phyloP scores from a whole-genome alignment of 345 rosid species.

The Populus ilicifolia region DNA sequence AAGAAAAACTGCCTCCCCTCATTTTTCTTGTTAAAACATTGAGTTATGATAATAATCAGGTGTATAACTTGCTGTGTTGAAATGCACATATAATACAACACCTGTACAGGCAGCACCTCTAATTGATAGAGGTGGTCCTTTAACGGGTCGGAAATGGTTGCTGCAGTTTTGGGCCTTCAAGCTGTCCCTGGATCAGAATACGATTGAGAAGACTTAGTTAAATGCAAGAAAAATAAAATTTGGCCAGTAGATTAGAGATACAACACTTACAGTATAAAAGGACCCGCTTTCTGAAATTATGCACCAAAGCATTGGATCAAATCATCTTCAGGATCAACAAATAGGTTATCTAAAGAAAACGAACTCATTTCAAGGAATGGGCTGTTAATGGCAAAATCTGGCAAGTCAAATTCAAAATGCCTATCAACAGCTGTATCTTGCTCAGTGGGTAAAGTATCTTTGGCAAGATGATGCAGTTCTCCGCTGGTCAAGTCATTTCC shows the following conservation, averaged over 20 bases:
- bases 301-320: slow-evolving; percentile 25
- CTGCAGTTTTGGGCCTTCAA: background rate
- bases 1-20: background rate
- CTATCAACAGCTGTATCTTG: slow-evolving; percentile 56
- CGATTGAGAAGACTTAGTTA: background rate
- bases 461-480: slow-evolving; percentile 35
- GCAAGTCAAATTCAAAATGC: slow-evolving; percentile 34
- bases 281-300: slow-evolving; percentile 1
- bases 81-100: background rate
- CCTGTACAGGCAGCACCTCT: background rate
- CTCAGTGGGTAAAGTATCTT: slow-evolving; percentile 46
- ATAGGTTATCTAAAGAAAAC: background rate
- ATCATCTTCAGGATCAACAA: slow-evolving; percentile 15
- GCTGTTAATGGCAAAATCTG: background rate
- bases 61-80: slow-evolving; percentile 5
- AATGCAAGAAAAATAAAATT: background rate
- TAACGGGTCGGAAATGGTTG: background rate
- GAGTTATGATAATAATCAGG: background rate
- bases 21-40: background rate
- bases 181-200: slow-evolving; percentile 5
- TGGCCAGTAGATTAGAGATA: background rate
- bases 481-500: slow-evolving; percentile 39
- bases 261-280: background rate
- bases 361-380: background rate
- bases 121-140: background rate